Conservation (phyloP, 176 grass and related monocot genomes). For the Hyparrhenia diplandra region DNA sequence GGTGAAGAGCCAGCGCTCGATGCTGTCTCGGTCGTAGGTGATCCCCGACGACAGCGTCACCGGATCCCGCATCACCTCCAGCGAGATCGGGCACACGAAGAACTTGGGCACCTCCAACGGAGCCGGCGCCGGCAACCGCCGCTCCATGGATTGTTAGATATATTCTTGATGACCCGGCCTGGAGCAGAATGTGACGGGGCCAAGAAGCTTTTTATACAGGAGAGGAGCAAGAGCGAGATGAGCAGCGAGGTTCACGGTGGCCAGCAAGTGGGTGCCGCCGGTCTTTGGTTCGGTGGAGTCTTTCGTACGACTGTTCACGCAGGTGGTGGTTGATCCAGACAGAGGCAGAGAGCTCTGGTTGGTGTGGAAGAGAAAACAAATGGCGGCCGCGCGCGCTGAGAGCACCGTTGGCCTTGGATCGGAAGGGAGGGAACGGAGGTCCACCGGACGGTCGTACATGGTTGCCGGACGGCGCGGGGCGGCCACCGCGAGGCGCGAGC, state of each 20-base stretch:
- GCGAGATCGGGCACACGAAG: conserved; percentile 89
- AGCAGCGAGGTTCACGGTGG: conserved; percentile 16
- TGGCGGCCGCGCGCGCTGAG: not conserved
- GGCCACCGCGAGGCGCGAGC: conserved; percentile 25
- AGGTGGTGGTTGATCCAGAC: not conserved
- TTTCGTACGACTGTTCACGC: conserved; percentile 6
- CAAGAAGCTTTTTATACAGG: conserved; percentile 1
- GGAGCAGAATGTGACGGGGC: conserved; percentile 14
- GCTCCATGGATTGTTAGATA: too few relatives aligned
- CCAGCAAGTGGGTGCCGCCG: not conserved
- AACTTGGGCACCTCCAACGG: conserved; percentile 61
- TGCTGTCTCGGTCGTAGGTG: conserved; percentile 84
- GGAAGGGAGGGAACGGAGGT: not conserved
- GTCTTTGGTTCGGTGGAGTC: conserved; percentile 21
- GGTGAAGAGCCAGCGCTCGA: conserved; percentile 84
- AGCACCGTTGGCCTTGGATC: not conserved
- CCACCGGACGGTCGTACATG: not conserved
- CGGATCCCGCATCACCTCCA: conserved; percentile 81
- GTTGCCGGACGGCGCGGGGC: conserved; percentile 25
- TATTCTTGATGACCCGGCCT: not conserved
- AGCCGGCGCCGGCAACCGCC: not conserved
- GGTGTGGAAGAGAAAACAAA: conserved; percentile 6
- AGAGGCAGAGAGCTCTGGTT: not conserved
- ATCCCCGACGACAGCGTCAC: conserved; percentile 90
- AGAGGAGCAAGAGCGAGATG: not conserved